A percentile compares a stretch with the other conserved stretches of the same genome.
phyloP scores from a whole-genome alignment of 2,329 filamentous ascomycete species.

The Plenodomus biglobosus region DNA sequence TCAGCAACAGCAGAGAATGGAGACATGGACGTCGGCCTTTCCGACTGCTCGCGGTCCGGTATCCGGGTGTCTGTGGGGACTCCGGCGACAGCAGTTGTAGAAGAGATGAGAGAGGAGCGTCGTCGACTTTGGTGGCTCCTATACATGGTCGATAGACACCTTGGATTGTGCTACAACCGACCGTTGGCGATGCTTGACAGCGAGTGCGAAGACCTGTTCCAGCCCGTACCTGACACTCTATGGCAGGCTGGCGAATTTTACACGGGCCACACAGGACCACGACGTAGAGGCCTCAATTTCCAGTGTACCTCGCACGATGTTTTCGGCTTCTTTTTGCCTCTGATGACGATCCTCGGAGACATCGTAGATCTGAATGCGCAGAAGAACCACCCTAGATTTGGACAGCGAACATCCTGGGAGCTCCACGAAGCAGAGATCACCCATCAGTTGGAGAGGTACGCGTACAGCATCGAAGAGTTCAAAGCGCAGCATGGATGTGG shows the following conservation, averaged over 20 bases:
- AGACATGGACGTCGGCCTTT: constrained; percentile 42
- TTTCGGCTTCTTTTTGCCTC: constrained; percentile 85
- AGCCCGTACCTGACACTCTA: constrained; percentile 80
- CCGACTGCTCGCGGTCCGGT: constrained; percentile 32
- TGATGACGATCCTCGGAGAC: constrained; percentile 92
- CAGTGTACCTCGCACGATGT: constrained; percentile 85
- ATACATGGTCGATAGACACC: constrained; percentile 80
- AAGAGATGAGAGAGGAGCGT: constrained; percentile 72
- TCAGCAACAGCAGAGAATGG: constrained; percentile 38
- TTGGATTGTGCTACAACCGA: constrained; percentile 88
- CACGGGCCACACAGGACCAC: constrained; percentile 46
- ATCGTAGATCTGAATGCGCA: constrained; percentile 90
- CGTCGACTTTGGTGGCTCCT: constrained; percentile 91
- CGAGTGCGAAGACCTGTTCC: constrained; percentile 78
- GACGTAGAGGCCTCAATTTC: constrained; percentile 67
- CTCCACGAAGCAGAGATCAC: constrained; percentile 76
- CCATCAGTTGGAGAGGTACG: constrained; percentile 78
- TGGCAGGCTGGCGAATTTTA: constrained; percentile 85
- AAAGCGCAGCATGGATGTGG: constrained; percentile 53
- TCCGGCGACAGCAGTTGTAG: constrained; percentile 40
- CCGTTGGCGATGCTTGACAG: constrained; percentile 79
- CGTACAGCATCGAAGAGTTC: constrained; percentile 71
- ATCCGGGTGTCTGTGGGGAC: constrained; percentile 29
- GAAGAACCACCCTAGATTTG: constrained; percentile 84
- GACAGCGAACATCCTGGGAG: constrained; percentile 73